phyloP scores from a whole-genome alignment of 768 basidiomycete species.

The Lactarius tabidus region DNA sequence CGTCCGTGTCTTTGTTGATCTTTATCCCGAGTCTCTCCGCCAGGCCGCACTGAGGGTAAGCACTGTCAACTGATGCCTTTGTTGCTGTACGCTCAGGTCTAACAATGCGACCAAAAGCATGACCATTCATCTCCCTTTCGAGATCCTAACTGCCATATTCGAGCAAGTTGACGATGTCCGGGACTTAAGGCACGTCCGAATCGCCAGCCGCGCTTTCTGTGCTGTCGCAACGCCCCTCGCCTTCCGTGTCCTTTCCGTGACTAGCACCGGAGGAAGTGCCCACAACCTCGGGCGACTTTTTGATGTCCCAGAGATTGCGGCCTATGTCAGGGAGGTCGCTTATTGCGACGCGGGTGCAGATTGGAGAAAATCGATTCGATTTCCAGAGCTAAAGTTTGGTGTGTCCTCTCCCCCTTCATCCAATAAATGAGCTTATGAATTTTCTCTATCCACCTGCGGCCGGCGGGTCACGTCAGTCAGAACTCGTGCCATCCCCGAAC shows the following conservation, averaged over 20 bases:
- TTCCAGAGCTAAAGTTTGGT: background rate
- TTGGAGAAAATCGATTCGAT: background rate
- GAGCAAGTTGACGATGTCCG: background rate
- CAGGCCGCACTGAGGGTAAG: no score
- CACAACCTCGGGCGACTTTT: background rate
- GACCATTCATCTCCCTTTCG: background rate
- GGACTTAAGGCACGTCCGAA: background rate
- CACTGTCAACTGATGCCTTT: no score
- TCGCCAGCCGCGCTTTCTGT: background rate
- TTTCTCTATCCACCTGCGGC: background rate
- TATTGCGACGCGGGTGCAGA: background rate
- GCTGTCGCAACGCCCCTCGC: background rate
- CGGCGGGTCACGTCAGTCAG: background rate
- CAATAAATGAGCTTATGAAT: background rate
- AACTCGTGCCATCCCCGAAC: background rate
- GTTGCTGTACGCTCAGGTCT: no score
- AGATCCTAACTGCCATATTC: background rate
- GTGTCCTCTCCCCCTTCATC: background rate
- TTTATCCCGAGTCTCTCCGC: no score
- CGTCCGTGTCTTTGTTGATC: no score
- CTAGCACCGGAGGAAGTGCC: background rate
- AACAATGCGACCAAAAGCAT: no score
- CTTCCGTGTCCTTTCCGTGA: constrained; percentile 1
- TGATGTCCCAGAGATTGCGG: background rate
- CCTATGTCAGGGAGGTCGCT: background rate